Evolutionary conservation across 2,329 filamentous ascomycete genomes (phyloP), one percentile per base, ranked within the genome.

Genomic region (Didymella pomorum): DNA sequence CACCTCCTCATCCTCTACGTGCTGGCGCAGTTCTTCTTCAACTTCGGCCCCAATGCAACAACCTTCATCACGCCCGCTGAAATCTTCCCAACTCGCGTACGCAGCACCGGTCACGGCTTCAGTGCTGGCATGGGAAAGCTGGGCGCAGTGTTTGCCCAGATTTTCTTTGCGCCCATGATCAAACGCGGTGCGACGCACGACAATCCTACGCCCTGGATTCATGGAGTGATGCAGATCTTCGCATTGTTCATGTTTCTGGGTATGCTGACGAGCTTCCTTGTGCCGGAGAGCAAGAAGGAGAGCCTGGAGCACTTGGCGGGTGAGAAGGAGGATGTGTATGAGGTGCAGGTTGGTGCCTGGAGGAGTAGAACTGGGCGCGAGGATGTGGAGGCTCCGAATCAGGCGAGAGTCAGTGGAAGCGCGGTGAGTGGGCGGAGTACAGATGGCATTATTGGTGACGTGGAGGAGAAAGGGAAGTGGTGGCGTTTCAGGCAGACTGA

Each of bases 161-260:
- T 80, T 14, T 77, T 81, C 64, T 81, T 83, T 57, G 81, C 79
- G 43, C 80, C 81, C 44, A 79, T 82, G 63, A 77, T 80, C 33
- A 84, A 83, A 18, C 83, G 83, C 29, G 89, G 87, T 25, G 79
- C 83, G 0, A 76, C 80, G 0, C 77, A 79, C 8, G 74, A 79
- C 16, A 78, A 80, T 20, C 83, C 83, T 0, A 81, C 76, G 1
- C 89, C 89, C 1, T 90, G 88, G 84, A 82, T 93, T 52, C 84
- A 90, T 73, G 87, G 89, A 56, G 84, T 93, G 35, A 87, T 94
- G 80, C 83, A 92, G 73, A 89, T 93, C 35, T 93, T 91, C 75
- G 89, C 89, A 0, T 81, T 92, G 10, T 93, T 94, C 80, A 93
- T 93, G 91, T 81, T 93, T 6, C 83, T 84, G 50, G 91, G 91